A percentile compares a stretch with the other conserved stretches of the same genome.
Evolutionary conservation across 2,329 filamentous ascomycete species (phyloP).

Genomic region (Sordariomycetes sp.): DNA sequence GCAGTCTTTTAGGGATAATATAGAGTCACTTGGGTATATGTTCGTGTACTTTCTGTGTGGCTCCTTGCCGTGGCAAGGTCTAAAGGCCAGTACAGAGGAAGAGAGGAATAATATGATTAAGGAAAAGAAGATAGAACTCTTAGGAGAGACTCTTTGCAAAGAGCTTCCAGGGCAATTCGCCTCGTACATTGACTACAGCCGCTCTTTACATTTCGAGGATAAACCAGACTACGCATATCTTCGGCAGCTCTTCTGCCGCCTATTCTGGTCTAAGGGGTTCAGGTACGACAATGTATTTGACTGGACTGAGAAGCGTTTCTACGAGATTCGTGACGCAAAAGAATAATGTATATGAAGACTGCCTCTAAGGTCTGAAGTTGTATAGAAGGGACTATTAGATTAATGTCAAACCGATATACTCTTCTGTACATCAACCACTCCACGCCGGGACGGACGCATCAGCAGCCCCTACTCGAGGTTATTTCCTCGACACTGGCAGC

Average conservation of each 20-base stretch:
- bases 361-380: neutral
- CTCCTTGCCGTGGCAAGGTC: conserved; percentile 34
- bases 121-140: conserved; percentile 30
- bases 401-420: neutral
- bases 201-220: conserved; percentile 55
- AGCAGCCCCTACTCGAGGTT: neutral
- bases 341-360: neutral
- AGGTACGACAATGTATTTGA: conserved; percentile 72
- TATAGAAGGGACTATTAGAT: neutral
- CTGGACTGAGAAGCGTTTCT: conserved; percentile 42
- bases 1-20: conserved; percentile 8
- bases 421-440: neutral
- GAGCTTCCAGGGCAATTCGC: conserved; percentile 67
- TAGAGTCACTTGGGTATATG: conserved; percentile 9
- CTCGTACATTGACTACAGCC: conserved; percentile 67
- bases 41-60: conserved; percentile 7
- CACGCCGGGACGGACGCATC: neutral
- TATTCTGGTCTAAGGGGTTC: conserved; percentile 62
- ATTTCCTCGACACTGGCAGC: neutral
- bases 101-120: conserved; percentile 40
- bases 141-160: conserved; percentile 61
- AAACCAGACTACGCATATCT: conserved; percentile 51
- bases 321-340: conserved; percentile 7
- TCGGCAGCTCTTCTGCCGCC: conserved; percentile 63
- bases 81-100: conserved; percentile 62